A percentile compares a stretch with the other conserved stretches of the same genome.
Evolutionary conservation across 1,139 yeast genomes (phyloP).

Genomic region (Insectozyma bohioensis): DNA sequence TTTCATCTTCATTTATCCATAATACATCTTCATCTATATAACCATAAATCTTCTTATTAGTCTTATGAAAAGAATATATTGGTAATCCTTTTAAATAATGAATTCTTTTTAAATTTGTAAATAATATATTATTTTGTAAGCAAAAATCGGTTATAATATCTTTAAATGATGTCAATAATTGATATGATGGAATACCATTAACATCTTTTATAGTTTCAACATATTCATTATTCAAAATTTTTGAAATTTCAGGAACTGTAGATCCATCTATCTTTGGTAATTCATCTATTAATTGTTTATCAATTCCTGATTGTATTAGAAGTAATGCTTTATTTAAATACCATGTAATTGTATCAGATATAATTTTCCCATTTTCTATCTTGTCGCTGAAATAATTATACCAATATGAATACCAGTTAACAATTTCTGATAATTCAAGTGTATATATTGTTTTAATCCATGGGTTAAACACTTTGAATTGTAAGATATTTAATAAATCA

Average conservation of each 20-base stretch:
- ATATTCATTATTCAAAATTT: no score
- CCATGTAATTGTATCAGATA: conserved; percentile 21
- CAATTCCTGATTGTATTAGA: conserved; percentile 12
- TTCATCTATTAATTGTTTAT: conserved; percentile 2
- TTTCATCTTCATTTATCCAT: conserved; percentile 20
- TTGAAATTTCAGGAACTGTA: conserved; percentile 11
- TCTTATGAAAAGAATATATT: conserved; percentile 18
- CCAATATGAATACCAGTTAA: conserved; percentile 17
- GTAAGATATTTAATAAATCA: conserved; percentile 19
- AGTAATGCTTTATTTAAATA: conserved; percentile 23
- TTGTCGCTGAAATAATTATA: conserved; percentile 12
- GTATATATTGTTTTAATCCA: conserved; percentile 16
- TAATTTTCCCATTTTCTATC: not conserved
- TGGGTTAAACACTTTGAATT: conserved; percentile 33
- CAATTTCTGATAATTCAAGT: conserved; percentile 6
- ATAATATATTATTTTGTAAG: conserved; percentile 22
- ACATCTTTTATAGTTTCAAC: conserved; percentile 13
- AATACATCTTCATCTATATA: conserved; percentile 37
- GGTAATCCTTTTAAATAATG: conserved; percentile 26
- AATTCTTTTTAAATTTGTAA: conserved; percentile 18
- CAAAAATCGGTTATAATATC: conserved; percentile 39
- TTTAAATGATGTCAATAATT: conserved; percentile 33
- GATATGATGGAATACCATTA: conserved; percentile 32
- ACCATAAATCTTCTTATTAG: conserved; percentile 16
- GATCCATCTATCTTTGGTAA: conserved; percentile 21